Base-by-base conservation (phyloP, 768 basidiomycete species). In the Mycena kentingensis region DNA sequence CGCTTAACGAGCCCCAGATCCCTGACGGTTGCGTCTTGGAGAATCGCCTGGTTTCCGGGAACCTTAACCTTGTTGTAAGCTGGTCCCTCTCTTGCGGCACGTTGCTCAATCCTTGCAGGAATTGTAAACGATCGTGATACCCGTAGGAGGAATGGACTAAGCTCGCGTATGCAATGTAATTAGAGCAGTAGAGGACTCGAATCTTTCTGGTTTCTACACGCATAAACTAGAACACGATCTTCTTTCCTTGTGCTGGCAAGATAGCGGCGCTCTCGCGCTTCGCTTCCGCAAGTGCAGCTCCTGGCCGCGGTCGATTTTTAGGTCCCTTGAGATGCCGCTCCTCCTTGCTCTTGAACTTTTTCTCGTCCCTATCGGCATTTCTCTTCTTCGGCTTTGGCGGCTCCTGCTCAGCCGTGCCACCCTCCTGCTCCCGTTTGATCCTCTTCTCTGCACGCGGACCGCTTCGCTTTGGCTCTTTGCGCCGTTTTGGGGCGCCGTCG, bases 231-330 rank as follows among this genome's bases (percentile, higher is more conserved):
- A 93, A 93, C 35, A 77, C 79, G 36, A 86, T 85, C 65, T 89
- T 92, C 67, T 83, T 80, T 12, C 87, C 86, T 68, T 82, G 77
- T 62, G 84, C 76, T 5, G 77, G 77, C 12, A 88, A 72, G 61
- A 93, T 93, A 5, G 87, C 86, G 16, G 80, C 83, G 49, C 82
- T 84, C 70, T 90, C 87, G 46, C 91, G 81, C 62, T 83, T 82
- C 21, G 90, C 90, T 16, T 78, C 76, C 0, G 90, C 90, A 19
- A 92, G 80, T 1, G 88, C 87, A 3, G 91, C 91, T 28, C 91
- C 90, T 28, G 90, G 90, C 63, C 77, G 85, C 4, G 84, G 74
- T 25, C 90, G 80, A 47, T 70, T 70, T 61, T 73, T 73, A 4
- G 72, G 70, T 22, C 73, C 70, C 57, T 77, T 71, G 13, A 19